Percentiles rank a stretch among this genome's conserved stretches.
Evolutionary conservation across 768 basidiomycete genomes (phyloP).

Genomic region (Calocera cornea): DNA sequence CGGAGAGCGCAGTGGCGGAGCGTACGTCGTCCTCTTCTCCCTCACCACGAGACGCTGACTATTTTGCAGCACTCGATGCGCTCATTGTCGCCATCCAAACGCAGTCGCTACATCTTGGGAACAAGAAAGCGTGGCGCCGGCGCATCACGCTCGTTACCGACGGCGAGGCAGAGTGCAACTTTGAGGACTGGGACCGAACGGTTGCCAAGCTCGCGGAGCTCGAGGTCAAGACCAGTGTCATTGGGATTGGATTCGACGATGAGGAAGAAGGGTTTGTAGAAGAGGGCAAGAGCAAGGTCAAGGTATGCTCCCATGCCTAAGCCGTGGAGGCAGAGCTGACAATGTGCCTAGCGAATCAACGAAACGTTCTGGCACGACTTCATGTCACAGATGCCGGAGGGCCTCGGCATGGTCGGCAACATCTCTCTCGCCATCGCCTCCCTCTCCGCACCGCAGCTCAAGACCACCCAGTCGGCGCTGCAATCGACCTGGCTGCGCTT

Average conservation of each 20-base stretch:
- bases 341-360: constrained; percentile 43
- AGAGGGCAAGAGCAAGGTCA: constrained; percentile 53
- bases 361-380: constrained; percentile 55
- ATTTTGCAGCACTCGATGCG: constrained; percentile 54
- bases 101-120: constrained; percentile 49
- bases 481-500: constrained; percentile 55
- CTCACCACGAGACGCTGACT: constrained; percentile 17
- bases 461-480: constrained; percentile 51
- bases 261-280: constrained; percentile 49
- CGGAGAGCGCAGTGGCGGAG: constrained; percentile 48
- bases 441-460: constrained; percentile 47
- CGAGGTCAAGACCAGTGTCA: constrained; percentile 46
- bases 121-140: constrained; percentile 72
- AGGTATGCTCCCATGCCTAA: constrained; percentile 35
- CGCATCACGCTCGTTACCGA: constrained; percentile 78
- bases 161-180: constrained; percentile 57
- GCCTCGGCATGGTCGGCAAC: constrained; percentile 43
- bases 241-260: constrained; percentile 85
- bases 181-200: constrained; percentile 62
- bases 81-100: constrained; percentile 77
- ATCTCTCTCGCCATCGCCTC: constrained; percentile 53
- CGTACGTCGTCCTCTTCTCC: constrained; percentile 33
- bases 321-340: not conserved
- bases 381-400: constrained; percentile 27
- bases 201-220: constrained; percentile 48